These are phyloP conservation scores for Colletotrichum siamense DNA, from an alignment of 2,329 filamentous ascomycete genomes.

Conservation along the genomic window DNA sequence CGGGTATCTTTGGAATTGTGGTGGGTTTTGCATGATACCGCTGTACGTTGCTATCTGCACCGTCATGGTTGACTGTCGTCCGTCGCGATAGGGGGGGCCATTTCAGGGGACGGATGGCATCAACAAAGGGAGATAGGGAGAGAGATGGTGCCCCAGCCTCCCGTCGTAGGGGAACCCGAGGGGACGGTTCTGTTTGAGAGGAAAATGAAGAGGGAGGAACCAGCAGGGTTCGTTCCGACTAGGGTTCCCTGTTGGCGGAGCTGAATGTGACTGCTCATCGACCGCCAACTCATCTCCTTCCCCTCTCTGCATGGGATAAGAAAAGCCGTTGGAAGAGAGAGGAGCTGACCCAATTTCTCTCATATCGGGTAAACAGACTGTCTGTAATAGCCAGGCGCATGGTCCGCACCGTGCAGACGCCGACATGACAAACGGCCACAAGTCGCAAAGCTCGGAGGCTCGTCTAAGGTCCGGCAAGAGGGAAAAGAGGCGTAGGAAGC, in stretches of 20 bases:
- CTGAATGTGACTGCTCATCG: constrained; percentile 18
- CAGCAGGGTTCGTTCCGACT: constrained; percentile 1
- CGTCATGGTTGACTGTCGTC: not conserved
- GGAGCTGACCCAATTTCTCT: constrained; percentile 2
- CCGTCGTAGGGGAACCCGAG: constrained; percentile 17
- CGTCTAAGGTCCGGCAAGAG: not conserved
- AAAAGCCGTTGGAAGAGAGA: not conserved
- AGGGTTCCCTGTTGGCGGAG: constrained; percentile 8
- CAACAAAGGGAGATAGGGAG: not conserved
- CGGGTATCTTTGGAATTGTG: constrained; percentile 1
- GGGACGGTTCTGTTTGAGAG: constrained; percentile 14
- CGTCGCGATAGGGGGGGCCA: not conserved
- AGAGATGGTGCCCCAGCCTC: constrained; percentile 10
- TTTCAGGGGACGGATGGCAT: not conserved
- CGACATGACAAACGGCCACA: not conserved
- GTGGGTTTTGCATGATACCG: not conserved
- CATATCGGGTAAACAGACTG: constrained; percentile 13
- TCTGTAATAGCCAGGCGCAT: not conserved
- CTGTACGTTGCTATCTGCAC: not conserved
- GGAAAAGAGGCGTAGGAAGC: not conserved
- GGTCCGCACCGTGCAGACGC: constrained; percentile 1
- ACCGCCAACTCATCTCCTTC: constrained; percentile 19
- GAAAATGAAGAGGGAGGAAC: constrained; percentile 17
- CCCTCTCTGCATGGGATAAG: constrained; percentile 10
- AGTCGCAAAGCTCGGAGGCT: not conserved